A percentile compares a stretch with the other conserved stretches of the same genome.
Evolutionary conservation across 1,284 basidiomycete genomes (phyloP).

Genomic region (Spongispora temasekensis): DNA sequence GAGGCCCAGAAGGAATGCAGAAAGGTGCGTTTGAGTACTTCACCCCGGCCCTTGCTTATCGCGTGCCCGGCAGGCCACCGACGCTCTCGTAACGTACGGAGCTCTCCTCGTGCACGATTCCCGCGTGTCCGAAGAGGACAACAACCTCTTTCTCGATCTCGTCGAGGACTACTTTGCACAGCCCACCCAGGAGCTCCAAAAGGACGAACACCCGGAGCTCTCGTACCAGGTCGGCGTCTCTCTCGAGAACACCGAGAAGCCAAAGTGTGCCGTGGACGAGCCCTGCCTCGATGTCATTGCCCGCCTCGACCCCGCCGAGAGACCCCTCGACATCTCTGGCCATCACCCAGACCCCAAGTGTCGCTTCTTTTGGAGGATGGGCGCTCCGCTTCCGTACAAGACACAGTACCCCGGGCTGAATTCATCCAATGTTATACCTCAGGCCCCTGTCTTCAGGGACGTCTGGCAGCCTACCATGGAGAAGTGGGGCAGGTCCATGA

Average conservation of each 20-base stretch:
- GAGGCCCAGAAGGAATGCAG: slow-evolving; percentile 60
- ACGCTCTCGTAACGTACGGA: slow-evolving; percentile 79
- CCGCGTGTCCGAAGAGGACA: slow-evolving; percentile 80
- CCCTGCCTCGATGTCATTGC: slow-evolving; percentile 74
- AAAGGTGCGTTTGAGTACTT: slow-evolving; percentile 56
- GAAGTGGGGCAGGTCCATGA: slow-evolving; percentile 86
- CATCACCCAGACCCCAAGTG: slow-evolving; percentile 90
- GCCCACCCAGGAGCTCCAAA: slow-evolving; percentile 55
- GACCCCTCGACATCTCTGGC: slow-evolving; percentile 78
- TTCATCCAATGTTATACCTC: slow-evolving; percentile 79
- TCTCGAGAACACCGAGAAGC: slow-evolving; percentile 91
- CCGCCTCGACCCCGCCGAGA: slow-evolving; percentile 68
- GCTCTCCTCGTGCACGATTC: slow-evolving; percentile 83
- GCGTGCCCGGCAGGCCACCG: slow-evolving; percentile 56
- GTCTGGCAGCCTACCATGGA: slow-evolving; percentile 55
- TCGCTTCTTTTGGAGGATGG: slow-evolving; percentile 92
- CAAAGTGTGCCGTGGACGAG: slow-evolving; percentile 79
- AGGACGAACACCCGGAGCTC: slow-evolving; percentile 81
- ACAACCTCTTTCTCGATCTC: slow-evolving; percentile 76
- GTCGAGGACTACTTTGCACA: slow-evolving; percentile 89
- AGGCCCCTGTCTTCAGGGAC: slow-evolving; percentile 35
- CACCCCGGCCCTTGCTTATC: not conserved
- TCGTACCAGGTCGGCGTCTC: slow-evolving; percentile 83
- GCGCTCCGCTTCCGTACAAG: slow-evolving; percentile 71
- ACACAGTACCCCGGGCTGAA: slow-evolving; percentile 76